Evolutionary conservation across 192 early-diverging fungal species (phyloP).

Genomic region (Linnemannia exigua): DNA sequence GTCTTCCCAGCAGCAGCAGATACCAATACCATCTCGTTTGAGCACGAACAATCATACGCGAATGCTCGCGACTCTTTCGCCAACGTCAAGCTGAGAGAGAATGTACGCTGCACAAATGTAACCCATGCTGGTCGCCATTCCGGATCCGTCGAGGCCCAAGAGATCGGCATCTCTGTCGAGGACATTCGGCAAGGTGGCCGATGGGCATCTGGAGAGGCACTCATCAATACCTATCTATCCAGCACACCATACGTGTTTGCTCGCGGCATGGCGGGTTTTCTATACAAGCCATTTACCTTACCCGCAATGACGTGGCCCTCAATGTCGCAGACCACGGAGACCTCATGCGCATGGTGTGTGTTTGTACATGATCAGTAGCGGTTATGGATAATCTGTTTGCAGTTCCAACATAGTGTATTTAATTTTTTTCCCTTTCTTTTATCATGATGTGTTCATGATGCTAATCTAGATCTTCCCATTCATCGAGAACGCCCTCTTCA

Average conservation of each 20-base stretch:
- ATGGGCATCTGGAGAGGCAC: background rate
- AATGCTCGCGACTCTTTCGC: conserved; percentile 1
- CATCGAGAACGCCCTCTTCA: too few species aligned
- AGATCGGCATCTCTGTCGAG: background rate
- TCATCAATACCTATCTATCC: conserved; percentile 2
- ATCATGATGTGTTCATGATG: background rate
- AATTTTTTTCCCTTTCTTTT: background rate
- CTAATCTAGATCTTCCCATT: background rate
- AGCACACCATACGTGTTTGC: background rate
- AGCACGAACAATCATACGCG: background rate
- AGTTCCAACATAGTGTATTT: background rate
- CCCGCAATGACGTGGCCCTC: background rate
- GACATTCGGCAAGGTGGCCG: conserved; percentile 2
- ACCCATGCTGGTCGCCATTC: background rate
- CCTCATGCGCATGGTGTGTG: conserved; percentile 5
- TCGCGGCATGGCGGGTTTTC: conserved; percentile 3
- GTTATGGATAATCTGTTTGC: background rate
- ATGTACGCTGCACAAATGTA: background rate
- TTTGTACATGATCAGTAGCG: background rate
- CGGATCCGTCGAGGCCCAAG: conserved; percentile 1
- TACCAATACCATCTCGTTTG: background rate
- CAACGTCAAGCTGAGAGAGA: background rate
- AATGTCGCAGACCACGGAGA: background rate
- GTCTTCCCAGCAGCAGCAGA: conserved; percentile 5
- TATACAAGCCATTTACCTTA: background rate